phyloP scores from a whole-genome alignment of 768 basidiomycete genomes.

The Auricularia heimuer region DNA sequence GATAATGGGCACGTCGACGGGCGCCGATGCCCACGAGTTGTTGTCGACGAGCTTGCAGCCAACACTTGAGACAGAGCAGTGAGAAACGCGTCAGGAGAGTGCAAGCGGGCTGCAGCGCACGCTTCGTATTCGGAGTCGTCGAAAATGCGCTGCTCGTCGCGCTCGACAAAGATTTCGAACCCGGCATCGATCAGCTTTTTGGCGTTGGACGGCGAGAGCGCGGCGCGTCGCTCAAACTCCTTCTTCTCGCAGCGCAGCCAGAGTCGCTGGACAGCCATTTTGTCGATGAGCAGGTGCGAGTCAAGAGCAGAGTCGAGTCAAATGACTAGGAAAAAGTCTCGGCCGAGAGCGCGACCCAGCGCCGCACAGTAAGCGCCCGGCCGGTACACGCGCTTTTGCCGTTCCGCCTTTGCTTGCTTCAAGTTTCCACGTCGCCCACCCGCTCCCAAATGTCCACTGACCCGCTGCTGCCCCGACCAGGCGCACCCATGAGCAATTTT shows the following conservation, averaged over 20 bases:
- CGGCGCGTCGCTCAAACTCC: constrained; percentile 84
- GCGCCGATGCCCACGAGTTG: constrained; percentile 83
- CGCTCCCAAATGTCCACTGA: background rate
- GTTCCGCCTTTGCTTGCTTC: background rate
- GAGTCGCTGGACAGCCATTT: constrained; percentile 26
- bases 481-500: background rate
- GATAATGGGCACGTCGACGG: constrained; percentile 66
- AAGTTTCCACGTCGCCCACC: background rate
- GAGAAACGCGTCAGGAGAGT: constrained; percentile 1
- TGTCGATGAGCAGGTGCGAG: background rate
- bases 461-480: background rate
- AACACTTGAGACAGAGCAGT: constrained; percentile 40
- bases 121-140: constrained; percentile 85
- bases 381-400: background rate
- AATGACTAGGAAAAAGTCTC: background rate
- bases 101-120: constrained; percentile 31
- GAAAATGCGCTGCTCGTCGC: constrained; percentile 90
- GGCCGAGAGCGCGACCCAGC: background rate
- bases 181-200: constrained; percentile 81
- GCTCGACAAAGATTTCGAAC: constrained; percentile 85
- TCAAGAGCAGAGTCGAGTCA: background rate
- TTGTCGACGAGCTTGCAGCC: constrained; percentile 83
- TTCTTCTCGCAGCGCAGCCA: constrained; percentile 99
- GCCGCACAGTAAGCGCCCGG: background rate
- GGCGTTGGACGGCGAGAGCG: constrained; percentile 85